These are phyloP conservation scores for Chrysoporthe cubensis DNA, from an alignment of 2,329 filamentous ascomycete species.

Conservation along the genomic window DNA sequence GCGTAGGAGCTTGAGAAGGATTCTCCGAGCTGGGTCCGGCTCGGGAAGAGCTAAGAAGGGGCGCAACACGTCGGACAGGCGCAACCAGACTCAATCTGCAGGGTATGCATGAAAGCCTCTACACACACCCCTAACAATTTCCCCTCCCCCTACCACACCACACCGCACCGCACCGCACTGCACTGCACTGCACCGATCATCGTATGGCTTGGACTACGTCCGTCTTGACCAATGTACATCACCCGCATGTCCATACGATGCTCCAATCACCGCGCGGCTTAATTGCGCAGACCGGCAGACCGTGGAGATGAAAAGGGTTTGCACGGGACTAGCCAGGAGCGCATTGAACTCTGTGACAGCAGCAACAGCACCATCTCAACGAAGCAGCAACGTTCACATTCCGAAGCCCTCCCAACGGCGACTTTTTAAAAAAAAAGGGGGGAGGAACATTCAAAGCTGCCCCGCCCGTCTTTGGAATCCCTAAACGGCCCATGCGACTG, in stretches of 20 bases:
- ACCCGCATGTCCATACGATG: slow-evolving; percentile 14
- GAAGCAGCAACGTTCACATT: slow-evolving; percentile 4
- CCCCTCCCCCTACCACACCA: slow-evolving; percentile 1
- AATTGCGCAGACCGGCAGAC: slow-evolving; percentile 21
- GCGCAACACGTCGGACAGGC: slow-evolving; percentile 12
- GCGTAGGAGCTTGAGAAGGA: slow-evolving; percentile 26
- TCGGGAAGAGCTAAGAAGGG: not conserved
- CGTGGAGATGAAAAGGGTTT: not conserved
- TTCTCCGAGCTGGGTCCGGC: slow-evolving; percentile 18
- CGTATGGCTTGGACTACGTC: slow-evolving; percentile 21
- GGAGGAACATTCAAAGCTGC: not conserved
- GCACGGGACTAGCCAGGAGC: slow-evolving; percentile 16
- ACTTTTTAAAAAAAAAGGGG: not conserved
- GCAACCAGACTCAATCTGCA: slow-evolving; percentile 18
- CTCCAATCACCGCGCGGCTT: slow-evolving; percentile 16
- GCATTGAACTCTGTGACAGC: slow-evolving; percentile 6
- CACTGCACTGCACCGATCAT: slow-evolving; percentile 24
- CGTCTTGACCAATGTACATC: slow-evolving; percentile 27
- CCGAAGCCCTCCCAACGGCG: not conserved
- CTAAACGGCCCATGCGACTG: not conserved
- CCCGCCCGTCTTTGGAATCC: not conserved
- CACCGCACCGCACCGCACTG: slow-evolving; percentile 14
- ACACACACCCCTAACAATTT: slow-evolving; percentile 16
- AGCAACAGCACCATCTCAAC: slow-evolving; percentile 3
- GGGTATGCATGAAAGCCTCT: slow-evolving; percentile 29